Percentiles rank a stretch among this genome's conserved stretches.
phyloP scores from a whole-genome alignment of 192 early-diverging fungal species.

The Entomortierella chlamydospora region DNA sequence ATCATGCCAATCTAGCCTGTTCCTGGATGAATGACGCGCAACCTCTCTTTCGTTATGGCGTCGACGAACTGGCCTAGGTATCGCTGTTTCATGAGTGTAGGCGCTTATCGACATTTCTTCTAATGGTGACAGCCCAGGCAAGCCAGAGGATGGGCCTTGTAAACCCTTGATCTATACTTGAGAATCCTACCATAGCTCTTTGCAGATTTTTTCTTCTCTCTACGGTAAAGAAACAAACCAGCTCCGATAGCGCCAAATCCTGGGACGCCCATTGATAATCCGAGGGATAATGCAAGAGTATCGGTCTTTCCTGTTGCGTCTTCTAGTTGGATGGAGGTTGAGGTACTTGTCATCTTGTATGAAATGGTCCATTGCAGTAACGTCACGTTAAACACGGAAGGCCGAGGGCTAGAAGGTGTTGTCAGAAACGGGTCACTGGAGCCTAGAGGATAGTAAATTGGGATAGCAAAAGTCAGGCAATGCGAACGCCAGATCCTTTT shows the following conservation, averaged over 20 bases:
- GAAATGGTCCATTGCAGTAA: slow-evolving; percentile 3
- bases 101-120: neutral
- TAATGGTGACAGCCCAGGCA: neutral
- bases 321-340: too few relatives aligned
- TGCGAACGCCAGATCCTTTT: neutral
- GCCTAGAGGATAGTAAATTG: neutral
- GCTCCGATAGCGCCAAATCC: neutral
- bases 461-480: neutral
- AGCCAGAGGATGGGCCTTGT: neutral
- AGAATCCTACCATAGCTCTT: neutral
- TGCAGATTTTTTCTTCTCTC: slow-evolving; percentile 17
- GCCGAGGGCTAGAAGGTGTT: neutral
- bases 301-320: neutral
- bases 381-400: slow-evolving; percentile 18
- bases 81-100: neutral
- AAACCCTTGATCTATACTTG: neutral
- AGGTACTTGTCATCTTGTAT: neutral
- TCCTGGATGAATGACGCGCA: too few relatives aligned
- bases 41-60: neutral
- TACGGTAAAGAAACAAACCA: slow-evolving; percentile 13
- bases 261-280: neutral
- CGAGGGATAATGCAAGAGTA: slow-evolving; percentile 4
- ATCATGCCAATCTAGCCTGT: too few relatives aligned
- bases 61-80: neutral
- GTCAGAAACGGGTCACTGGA: slow-evolving; percentile 11